Conservation (phyloP, 495 filamentous ascomycete species). For the Penicillium pulvis region DNA sequence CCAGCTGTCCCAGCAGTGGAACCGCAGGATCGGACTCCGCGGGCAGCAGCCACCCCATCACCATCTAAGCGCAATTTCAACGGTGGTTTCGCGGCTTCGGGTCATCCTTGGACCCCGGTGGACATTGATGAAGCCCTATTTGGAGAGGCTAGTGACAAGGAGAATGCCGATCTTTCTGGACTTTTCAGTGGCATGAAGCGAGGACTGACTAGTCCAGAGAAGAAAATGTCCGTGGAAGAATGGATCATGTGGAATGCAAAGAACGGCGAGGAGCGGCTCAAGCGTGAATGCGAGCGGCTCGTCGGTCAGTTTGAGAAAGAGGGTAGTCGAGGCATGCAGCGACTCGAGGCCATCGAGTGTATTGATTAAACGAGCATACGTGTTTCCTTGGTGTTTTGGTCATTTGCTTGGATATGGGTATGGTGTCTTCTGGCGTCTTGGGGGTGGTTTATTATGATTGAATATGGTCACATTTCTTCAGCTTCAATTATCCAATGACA, state of each 20-base stretch:
- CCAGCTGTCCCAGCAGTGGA: conserved; percentile 38
- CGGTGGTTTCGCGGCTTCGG: conserved; percentile 56
- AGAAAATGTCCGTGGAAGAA: conserved; percentile 87
- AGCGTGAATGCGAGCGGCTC: conserved; percentile 76
- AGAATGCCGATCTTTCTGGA: conserved; percentile 53
- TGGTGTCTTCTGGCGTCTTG: neutral
- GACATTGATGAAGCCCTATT: conserved; percentile 67
- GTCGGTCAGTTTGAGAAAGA: conserved; percentile 80
- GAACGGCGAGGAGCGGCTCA: conserved; percentile 75
- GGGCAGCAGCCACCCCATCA: conserved; percentile 62
- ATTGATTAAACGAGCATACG: conserved; percentile 39
- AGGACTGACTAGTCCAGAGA: conserved; percentile 75
- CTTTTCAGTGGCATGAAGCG: conserved; percentile 50
- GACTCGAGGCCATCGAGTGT: conserved; percentile 72
- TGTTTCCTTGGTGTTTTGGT: conserved; percentile 17
- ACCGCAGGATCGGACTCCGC: conserved; percentile 42
- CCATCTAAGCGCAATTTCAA: conserved; percentile 66
- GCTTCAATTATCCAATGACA: conserved; percentile 10
- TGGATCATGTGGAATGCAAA: conserved; percentile 85
- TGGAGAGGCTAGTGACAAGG: conserved; percentile 49
- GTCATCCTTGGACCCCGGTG: conserved; percentile 67
- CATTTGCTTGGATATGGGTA: conserved; percentile 3
- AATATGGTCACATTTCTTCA: conserved; percentile 17
- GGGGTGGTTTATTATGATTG: conserved; percentile 7
- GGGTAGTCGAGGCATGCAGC: conserved; percentile 72